These are phyloP conservation scores for Tuctoria greenei DNA, from an alignment of 176 grass and related monocot genomes.

Conservation along the genomic window DNA sequence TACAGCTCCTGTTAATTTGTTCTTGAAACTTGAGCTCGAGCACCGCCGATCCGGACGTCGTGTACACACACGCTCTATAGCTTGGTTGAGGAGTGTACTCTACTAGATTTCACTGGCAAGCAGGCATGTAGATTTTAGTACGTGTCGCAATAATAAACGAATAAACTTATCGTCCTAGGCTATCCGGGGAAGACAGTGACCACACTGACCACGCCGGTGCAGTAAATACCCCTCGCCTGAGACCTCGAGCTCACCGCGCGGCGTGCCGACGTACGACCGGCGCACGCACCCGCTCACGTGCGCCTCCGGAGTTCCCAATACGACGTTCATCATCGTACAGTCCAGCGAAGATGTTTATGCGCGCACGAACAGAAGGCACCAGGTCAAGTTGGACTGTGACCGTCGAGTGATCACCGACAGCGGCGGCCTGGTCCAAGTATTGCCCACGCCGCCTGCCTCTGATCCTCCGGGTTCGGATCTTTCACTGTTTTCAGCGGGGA, in stretches of 20 bases:
- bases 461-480: neutral
- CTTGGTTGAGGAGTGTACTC: too few species aligned
- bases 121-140: too few species aligned
- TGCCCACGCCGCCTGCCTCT: slow-evolving; percentile 21
- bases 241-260: slow-evolving; percentile 18
- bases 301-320: slow-evolving; percentile 51
- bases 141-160: neutral
- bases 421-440: slow-evolving; percentile 26
- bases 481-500: neutral
- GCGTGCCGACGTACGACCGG: slow-evolving; percentile 22
- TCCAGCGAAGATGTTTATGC: slow-evolving; percentile 21
- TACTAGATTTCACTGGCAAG: too few species aligned
- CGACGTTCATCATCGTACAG: slow-evolving; percentile 18
- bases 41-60: neutral
- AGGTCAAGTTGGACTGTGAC: neutral
- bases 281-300: slow-evolving; percentile 55
- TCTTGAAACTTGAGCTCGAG: neutral
- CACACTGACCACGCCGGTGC: slow-evolving; percentile 16
- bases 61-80: neutral
- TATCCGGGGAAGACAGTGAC: neutral
- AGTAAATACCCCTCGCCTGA: neutral
- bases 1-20: neutral
- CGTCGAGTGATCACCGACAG: slow-evolving; percentile 27
- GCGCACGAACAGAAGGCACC: neutral
- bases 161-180: neutral